Conservation (phyloP, 2,329 filamentous ascomycete species). For the Pseudomassariella vexata region DNA sequence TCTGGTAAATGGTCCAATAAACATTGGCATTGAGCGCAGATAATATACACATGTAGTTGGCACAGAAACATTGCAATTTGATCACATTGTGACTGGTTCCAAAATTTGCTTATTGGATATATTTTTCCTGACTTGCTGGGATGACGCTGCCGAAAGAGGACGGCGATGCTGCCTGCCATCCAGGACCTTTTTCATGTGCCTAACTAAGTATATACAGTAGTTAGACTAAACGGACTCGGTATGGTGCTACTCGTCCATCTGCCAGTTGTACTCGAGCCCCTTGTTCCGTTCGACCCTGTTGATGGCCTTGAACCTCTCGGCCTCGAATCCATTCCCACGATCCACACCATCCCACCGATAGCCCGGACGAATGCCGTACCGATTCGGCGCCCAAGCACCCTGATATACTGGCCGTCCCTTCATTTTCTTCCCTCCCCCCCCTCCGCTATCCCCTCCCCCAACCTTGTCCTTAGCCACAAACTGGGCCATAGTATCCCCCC, state of each 20-base stretch:
- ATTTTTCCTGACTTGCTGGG: neutral
- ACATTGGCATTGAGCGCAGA: too few species aligned
- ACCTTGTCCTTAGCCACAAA: constrained; percentile 55
- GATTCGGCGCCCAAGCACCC: constrained; percentile 79
- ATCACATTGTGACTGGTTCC: too few species aligned
- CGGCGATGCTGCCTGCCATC: neutral
- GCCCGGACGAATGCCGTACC: constrained; percentile 88
- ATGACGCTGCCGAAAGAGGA: neutral
- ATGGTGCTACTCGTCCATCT: constrained; percentile 88
- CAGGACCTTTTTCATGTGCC: constrained; percentile 1
- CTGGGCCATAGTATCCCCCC: constrained; percentile 89
- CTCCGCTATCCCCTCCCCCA: constrained; percentile 10
- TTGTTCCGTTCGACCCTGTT: constrained; percentile 73
- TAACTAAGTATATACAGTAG: constrained; percentile 6
- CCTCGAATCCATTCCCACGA: constrained; percentile 87
- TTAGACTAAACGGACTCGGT: too few species aligned
- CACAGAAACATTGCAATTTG: too few species aligned
- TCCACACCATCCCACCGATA: constrained; percentile 98
- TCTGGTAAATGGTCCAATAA: too few species aligned
- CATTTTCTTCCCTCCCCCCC: constrained; percentile 21
- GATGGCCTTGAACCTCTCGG: constrained; percentile 81
- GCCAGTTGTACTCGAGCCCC: constrained; percentile 85
- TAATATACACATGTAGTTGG: too few species aligned
- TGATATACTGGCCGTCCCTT: constrained; percentile 63
- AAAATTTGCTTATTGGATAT: too few species aligned